Base-by-base conservation (phyloP, 2,329 filamentous ascomycete species). In the Graphilbum ipis-grandicollis region DNA sequence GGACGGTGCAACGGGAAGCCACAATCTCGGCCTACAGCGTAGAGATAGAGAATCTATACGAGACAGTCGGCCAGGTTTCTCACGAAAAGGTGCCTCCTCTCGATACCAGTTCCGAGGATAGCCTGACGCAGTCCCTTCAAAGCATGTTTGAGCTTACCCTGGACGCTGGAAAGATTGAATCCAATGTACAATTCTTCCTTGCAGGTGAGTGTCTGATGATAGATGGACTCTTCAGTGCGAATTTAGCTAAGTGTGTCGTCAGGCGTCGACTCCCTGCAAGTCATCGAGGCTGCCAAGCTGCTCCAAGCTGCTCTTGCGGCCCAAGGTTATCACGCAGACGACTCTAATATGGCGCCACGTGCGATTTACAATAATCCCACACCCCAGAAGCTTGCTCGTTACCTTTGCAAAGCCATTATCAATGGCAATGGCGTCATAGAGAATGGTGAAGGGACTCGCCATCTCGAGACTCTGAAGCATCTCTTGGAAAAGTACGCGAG, bases 211-310 rank as follows among this genome's bases (percentile, higher is more conserved):
- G n/a, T n/a, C n/a, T n/a, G n/a, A n/a, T n/a, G n/a, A n/a, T n/a
- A n/a, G n/a, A n/a, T n/a, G n/a, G n/a, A n/a, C n/a, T n/a, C n/a
- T n/a, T n/a, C n/a, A n/a, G n/a, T n/a, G n/a, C n/a, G n/a, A n/a
- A n/a, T n/a, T n/a, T n/a, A n/a, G n/a, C n/a, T n/a, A n/a, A n/a
- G n/a, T n/a, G n/a, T n/a, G n/a, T n/a, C 26, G 10, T 7, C 48
- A 1, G 59, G 57, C 9, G 49, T 62, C 35, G 56, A 62, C 35
- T 61, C 59, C 2, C 47, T 62, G 43, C 53, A 61, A 34, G 55
- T 60, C 9, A 59, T 59, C 33, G 50, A 50, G 30, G 46, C 56
- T 36, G 49, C 53, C 26, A 43, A 51, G 34, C 44, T 63, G 35
- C 47, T 66, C 9, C 50, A 49, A 12, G 43, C 46, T 4, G 52